Base-by-base conservation (phyloP, 2,329 filamentous ascomycete genomes). In the Ascochyta koolunga region DNA sequence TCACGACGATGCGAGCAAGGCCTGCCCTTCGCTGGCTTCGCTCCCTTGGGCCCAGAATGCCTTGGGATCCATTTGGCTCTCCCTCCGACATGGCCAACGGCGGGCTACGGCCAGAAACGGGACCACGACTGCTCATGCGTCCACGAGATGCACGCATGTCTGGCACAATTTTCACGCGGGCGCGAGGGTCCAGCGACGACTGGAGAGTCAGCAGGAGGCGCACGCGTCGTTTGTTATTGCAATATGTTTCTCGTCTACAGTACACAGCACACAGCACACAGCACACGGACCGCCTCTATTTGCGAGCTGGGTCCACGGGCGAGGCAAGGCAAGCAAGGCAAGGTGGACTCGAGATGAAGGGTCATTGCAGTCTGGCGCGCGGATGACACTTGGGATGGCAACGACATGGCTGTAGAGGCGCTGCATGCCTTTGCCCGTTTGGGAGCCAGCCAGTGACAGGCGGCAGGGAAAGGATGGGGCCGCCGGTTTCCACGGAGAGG, bases 21-120 rank as follows among this genome's bases (percentile, higher is more conserved):
- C 46, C 46, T 56, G 51, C 46, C 10, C 5, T 29, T 10, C n/a
- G 6, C 25, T 41, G 52, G 18, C 41, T 44, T 40, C 37, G 51
- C 31, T 51, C 35, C 35, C 44, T 38, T 50, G 51, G 51, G 47
- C 9, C 52, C 48, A 58, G 50, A 51, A 48, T 40, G 46, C 59
- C 51, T 61, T 54, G 50, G 55, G 57, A 57, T 58, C 56, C 53
- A 51, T 57, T 57, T 42, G 27, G 9, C 38, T 54, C 27, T 51
- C 24, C 29, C 25, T 39, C 29, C 44, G n/a, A 44, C 41, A 51
- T n/a, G n/a, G n/a, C n/a, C n/a, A 38, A 53, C 50, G 46, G 61
- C 60, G 55, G 56, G 53, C 63, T 64, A 64, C 65, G 67, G 66
- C 59, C 57, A 61, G 59, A 58, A 62, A 67, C 67, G 61, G 65